Base-by-base conservation (phyloP, 805 yeast genomes). In the Saccharomycopsis amapae region DNA sequence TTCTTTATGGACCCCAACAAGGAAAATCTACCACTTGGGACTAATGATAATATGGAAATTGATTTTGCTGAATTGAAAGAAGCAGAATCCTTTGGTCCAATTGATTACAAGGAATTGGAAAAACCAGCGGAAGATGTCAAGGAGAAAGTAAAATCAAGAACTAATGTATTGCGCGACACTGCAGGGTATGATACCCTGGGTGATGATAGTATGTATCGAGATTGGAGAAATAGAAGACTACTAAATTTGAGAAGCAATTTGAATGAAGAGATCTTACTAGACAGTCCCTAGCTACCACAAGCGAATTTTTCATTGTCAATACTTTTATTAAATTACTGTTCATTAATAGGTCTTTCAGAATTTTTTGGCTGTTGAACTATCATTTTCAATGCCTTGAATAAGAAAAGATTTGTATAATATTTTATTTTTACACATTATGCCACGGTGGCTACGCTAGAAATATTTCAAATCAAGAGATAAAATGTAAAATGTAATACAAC, bases 1-100 rank as follows among this genome's bases (percentile, higher is more conserved):
- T 40, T 40, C 31, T 17, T 40, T 2, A 40, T 40, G 38, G 38
- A 24, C 9, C 15, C 5, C 7, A 22, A 38, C 10, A 38, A 38
- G 15, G 40, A 38, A 23, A 38, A 38, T 26, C 12, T 36, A 10
- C 39, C 2, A 20, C 17, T 5, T n/a, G 6, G 15, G 10, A 31
- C 12, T 13, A 13, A 5, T n/a, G 34, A 31, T 9, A 31, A 18
- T n/a, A 31, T n/a, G 17, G 15, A 31, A 31, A n/a, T n/a, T n/a
- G n/a, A n/a, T n/a, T n/a, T n/a, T n/a, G n/a, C 35, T 13, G 15
- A 13, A 5, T 34, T 34, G 19, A 6, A 15, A 15, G 37, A 34
- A 34, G 37, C 37, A 9, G 37, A 34, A 18, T 10, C 7, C 7
- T 18, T 34, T 6, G 37, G 34, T 31, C 37, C 37, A 34, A 34